Conservation (phyloP, 208 protist genomes). For the Leishmania lainsoni region DNA sequence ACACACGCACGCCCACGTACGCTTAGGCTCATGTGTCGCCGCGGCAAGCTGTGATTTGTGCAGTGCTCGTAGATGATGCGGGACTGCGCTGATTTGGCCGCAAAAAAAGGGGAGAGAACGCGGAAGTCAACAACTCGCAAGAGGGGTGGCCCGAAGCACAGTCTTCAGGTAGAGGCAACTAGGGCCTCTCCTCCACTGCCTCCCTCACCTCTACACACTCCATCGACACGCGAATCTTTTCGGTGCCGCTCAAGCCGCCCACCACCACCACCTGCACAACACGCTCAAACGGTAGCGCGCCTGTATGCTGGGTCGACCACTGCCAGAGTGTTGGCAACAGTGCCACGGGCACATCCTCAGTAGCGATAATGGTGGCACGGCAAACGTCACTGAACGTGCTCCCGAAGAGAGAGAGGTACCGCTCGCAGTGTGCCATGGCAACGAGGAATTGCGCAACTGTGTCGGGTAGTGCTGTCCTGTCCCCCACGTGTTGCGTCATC, state of each 20-base stretch:
- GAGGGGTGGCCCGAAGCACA: not conserved
- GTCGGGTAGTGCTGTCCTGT: not conserved
- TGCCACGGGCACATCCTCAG: conserved; percentile 21
- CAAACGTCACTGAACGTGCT: conserved; percentile 14
- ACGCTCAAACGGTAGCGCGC: conserved; percentile 7
- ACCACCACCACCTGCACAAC: conserved; percentile 11
- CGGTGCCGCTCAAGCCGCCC: not conserved
- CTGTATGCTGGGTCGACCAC: conserved; percentile 26
- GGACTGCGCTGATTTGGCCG: not conserved
- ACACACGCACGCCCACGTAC: not conserved
- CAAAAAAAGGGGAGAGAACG: not conserved
- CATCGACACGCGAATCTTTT: conserved; percentile 20
- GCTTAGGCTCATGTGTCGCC: not conserved
- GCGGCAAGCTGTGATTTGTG: not conserved
- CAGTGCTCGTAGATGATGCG: not conserved
- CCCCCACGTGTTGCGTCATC: not conserved
- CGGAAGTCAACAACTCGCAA: not conserved
- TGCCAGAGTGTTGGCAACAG: conserved; percentile 46
- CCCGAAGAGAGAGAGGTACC: conserved; percentile 43
- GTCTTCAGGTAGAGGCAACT: not conserved
- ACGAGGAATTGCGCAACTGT: conserved; percentile 62
- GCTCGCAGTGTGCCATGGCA: conserved; percentile 59
- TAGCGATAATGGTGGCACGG: conserved; percentile 31
- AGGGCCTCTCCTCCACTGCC: not conserved
- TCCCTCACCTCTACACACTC: conserved; percentile 11